Base-by-base conservation (phyloP, 148 eudicot genomes). In the Gaultheria prostrata region DNA sequence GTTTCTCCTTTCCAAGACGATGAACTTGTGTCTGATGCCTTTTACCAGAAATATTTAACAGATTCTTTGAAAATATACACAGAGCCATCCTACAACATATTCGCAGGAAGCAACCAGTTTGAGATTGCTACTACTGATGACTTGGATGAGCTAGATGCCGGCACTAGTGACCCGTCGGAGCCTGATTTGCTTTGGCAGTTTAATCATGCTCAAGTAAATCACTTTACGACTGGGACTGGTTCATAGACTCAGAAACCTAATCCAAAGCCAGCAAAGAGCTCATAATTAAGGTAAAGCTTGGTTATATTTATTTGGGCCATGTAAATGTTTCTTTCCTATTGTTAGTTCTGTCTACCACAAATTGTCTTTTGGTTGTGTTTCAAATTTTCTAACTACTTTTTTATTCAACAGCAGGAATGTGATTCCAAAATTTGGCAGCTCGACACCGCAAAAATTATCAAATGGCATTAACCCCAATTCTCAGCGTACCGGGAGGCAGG, bases 141-240 rank as follows among this genome's bases (percentile, higher is more conserved):
- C 51, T 80, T 90, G 82, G 98, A 97, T 80, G 98, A 95, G 87
- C 86, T 92, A 89, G 99, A 95, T 89, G 99, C 98, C 83, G 98
- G 94, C 78, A 95, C 98, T 15, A 97, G 96, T 43, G 98, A 95
- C 83, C 95, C 99, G 8, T 97, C 99, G 1, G 99, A 97, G 88
- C 92, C 99, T 73, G 99, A 97, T 88, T 89, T 95, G 89, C 91
- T 93, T 77, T 97, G 98, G 98, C 98, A 94, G 83, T 93, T 90
- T 69, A 95, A 93, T 65, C 94, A 93, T 76, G 87, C 95, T 84
- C 93, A 92, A 86, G 88, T 93, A 81, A 87, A 91, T 70, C 86
- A 85, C 76, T 84, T 89, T 77, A 82, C 89, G 49, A 93, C 86
- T 82, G 97, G 92, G 71, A 80, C 81, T 82, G 90, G 88, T 35